Conservation (phyloP, 2,329 filamentous ascomycete species). For the Hymenoscyphus fructigenus region DNA sequence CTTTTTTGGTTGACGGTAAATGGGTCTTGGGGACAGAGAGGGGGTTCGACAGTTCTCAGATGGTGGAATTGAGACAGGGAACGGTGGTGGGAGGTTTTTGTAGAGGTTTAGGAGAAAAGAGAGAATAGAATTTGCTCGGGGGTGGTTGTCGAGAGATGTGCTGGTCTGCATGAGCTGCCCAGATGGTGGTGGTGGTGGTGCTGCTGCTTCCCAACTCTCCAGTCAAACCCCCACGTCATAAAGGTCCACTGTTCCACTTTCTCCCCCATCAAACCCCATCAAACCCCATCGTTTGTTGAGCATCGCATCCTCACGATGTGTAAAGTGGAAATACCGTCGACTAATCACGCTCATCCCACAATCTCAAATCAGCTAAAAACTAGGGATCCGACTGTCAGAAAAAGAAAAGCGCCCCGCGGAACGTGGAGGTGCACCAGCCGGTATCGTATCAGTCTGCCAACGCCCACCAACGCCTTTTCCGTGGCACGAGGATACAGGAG, state of each 20-base stretch:
- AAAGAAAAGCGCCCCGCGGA: not conserved
- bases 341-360: no score
- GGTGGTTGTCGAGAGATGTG: not conserved
- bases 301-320: not conserved
- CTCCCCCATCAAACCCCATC: not conserved
- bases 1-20: not conserved
- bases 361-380: not conserved
- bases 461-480: not conserved
- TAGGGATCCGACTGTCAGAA: not conserved
- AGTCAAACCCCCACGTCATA: not conserved
- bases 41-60: not conserved
- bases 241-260: not conserved
- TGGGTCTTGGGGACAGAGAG: not conserved
- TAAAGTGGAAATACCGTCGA: not conserved
- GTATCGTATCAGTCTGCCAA: not conserved
- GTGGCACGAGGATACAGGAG: not conserved
- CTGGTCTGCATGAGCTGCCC: not conserved
- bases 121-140: not conserved
- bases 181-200: not conserved
- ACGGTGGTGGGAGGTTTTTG: not conserved
- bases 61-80: not conserved
- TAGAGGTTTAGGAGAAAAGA: not conserved
- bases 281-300: not conserved
- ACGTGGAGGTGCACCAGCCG: slow-evolving; percentile 8
- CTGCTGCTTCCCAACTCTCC: not conserved